phyloP scores from a whole-genome alignment of 306 rosid species.

The Rosa rugosa region DNA sequence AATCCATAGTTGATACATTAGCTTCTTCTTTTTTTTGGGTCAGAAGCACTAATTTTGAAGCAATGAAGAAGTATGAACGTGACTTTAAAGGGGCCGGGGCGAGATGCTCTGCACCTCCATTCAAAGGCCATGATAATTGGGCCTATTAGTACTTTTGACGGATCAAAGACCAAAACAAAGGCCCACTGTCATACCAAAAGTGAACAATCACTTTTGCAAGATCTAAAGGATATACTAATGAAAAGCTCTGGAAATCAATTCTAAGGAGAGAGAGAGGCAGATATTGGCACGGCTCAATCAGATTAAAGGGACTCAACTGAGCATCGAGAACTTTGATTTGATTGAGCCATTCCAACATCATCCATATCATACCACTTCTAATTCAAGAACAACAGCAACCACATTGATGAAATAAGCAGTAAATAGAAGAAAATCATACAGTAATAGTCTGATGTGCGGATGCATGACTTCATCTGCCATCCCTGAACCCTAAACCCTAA shows the following conservation, averaged over 20 bases:
- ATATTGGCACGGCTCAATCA: slow-evolving; percentile 52
- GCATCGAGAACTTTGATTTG: slow-evolving; percentile 36
- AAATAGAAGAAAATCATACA: background rate
- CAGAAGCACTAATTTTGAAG: too few species aligned
- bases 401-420: background rate
- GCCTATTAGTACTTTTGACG: background rate
- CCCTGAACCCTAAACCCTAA: background rate
- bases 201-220: background rate
- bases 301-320: slow-evolving; percentile 33
- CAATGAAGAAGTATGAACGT: too few species aligned
- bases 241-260: background rate
- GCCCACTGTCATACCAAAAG: background rate
- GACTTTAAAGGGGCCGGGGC: too few species aligned
- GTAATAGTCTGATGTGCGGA: background rate
- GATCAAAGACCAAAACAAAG: background rate
- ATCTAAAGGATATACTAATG: background rate
- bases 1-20: too few species aligned
- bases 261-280: background rate
- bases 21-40: too few species aligned
- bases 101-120: too few species aligned
- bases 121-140: background rate
- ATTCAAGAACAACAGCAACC: background rate
- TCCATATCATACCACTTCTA: background rate
- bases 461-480: background rate
- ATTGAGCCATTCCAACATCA: slow-evolving; percentile 57